Evolutionary conservation across 2,329 filamentous ascomycete genomes (phyloP).

Genomic region (Pseudofabraea citricarpa): DNA sequence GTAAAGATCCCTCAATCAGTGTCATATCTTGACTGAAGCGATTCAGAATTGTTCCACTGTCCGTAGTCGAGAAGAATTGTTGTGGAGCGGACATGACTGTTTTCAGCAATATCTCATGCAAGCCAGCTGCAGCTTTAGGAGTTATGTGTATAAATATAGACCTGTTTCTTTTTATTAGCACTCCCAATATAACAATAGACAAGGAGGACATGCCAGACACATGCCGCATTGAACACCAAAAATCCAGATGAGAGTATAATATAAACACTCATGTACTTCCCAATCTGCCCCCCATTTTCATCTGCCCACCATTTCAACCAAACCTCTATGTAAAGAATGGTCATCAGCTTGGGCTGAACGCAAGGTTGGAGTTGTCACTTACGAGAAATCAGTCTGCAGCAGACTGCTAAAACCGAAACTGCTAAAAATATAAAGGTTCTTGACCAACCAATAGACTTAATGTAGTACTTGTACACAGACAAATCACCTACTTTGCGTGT

Average conservation of each 20-base stretch:
- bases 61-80: conserved; percentile 12
- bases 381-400: conserved; percentile 20
- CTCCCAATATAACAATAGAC: too few relatives aligned
- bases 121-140: conserved; percentile 23
- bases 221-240: not conserved
- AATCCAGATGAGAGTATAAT: not conserved
- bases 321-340: too few relatives aligned
- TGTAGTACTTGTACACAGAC: conserved; percentile 14
- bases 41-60: conserved; percentile 5
- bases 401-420: conserved; percentile 12
- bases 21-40: conserved; percentile 16
- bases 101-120: conserved; percentile 25
- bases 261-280: conserved; percentile 10
- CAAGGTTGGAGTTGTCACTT: too few relatives aligned
- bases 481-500: conserved; percentile 33
- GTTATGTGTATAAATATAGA: too few relatives aligned
- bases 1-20: conserved; percentile 15
- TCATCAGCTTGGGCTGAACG: too few relatives aligned
- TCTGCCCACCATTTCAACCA: conserved; percentile 29
- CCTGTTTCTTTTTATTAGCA: too few relatives aligned
- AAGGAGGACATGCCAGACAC: conserved; percentile 14
- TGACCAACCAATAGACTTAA: conserved; percentile 12
- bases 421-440: conserved; percentile 13
- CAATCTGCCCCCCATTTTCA: conserved; percentile 8
- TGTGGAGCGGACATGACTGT: conserved; percentile 29